Evolutionary conservation across 2,329 filamentous ascomycete species (phyloP).

Genomic region (Pseudofabraea citricarpa): DNA sequence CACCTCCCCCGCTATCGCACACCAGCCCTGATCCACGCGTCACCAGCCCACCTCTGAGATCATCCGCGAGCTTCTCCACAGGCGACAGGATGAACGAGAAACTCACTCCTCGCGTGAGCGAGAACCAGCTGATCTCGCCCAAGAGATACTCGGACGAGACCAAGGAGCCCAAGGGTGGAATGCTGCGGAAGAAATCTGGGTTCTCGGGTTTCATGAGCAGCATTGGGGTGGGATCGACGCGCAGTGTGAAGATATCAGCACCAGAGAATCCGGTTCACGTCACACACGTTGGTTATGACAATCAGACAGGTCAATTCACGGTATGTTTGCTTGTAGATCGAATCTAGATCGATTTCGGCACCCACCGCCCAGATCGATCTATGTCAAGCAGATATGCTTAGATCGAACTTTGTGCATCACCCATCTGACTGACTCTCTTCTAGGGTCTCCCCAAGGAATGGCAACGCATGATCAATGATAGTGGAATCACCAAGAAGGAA

Average conservation of each 20-base stretch:
- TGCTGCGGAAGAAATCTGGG: slow-evolving; percentile 78
- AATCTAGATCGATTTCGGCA: background rate
- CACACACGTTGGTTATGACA: slow-evolving; percentile 96
- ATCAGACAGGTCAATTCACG: slow-evolving; percentile 92
- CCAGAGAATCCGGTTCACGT: slow-evolving; percentile 97
- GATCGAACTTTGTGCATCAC: no score
- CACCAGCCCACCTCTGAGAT: slow-evolving; percentile 53
- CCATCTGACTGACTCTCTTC: background rate
- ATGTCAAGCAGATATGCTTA: no score
- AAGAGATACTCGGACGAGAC: slow-evolving; percentile 80
- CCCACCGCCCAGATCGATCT: no score
- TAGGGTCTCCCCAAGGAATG: slow-evolving; percentile 96
- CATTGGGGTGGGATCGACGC: slow-evolving; percentile 72
- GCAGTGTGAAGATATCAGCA: slow-evolving; percentile 91
- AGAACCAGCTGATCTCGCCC: slow-evolving; percentile 45
- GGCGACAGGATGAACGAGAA: slow-evolving; percentile 47
- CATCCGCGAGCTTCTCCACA: slow-evolving; percentile 61
- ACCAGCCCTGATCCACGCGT: slow-evolving; percentile 49
- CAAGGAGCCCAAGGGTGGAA: slow-evolving; percentile 54
- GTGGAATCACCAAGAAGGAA: slow-evolving; percentile 93
- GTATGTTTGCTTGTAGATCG: slow-evolving; percentile 38
- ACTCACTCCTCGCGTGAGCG: slow-evolving; percentile 35
- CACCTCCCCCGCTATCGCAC: slow-evolving; percentile 42
- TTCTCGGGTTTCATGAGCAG: slow-evolving; percentile 86
- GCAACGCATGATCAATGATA: slow-evolving; percentile 93